These are phyloP conservation scores for Ampelomyces quisqualis DNA, from an alignment of 2,329 filamentous ascomycete species.

Conservation along the genomic window DNA sequence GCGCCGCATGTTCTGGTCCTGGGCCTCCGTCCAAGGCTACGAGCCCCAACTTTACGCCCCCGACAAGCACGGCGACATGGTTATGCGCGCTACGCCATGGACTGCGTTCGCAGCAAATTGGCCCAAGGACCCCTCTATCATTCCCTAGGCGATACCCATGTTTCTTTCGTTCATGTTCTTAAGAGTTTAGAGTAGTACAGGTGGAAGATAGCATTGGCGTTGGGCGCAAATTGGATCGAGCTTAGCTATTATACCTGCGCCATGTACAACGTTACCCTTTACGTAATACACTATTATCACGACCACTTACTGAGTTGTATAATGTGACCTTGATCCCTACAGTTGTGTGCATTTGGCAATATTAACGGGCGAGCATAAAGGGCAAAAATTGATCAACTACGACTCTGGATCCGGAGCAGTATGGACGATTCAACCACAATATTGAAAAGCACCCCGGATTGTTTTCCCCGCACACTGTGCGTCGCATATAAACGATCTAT, in stretches of 20 bases:
- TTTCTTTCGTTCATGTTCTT: not conserved
- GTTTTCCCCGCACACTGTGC: no score
- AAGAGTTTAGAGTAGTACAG: constrained; percentile 4
- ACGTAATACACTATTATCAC: no score
- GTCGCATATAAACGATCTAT: no score
- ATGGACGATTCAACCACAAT: no score
- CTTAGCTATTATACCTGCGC: constrained; percentile 24
- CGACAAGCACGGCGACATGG: constrained; percentile 27
- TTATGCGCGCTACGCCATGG: constrained; percentile 37
- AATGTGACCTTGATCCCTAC: no score
- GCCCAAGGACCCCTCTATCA: constrained; percentile 33
- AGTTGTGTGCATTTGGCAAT: no score
- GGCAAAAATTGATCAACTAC: no score
- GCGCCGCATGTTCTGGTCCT: constrained; percentile 34
- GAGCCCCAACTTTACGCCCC: constrained; percentile 30
- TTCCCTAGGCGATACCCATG: constrained; percentile 19
- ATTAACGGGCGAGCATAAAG: no score
- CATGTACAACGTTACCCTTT: constrained; percentile 7
- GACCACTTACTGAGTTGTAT: no score
- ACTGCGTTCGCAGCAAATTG: constrained; percentile 40
- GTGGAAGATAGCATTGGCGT: constrained; percentile 10
- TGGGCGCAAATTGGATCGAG: constrained; percentile 14
- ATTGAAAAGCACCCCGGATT: no score
- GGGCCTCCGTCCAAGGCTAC: constrained; percentile 35
- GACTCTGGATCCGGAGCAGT: no score